Conservation (phyloP, 305 asterid species). For the Coffea humblotiana region DNA sequence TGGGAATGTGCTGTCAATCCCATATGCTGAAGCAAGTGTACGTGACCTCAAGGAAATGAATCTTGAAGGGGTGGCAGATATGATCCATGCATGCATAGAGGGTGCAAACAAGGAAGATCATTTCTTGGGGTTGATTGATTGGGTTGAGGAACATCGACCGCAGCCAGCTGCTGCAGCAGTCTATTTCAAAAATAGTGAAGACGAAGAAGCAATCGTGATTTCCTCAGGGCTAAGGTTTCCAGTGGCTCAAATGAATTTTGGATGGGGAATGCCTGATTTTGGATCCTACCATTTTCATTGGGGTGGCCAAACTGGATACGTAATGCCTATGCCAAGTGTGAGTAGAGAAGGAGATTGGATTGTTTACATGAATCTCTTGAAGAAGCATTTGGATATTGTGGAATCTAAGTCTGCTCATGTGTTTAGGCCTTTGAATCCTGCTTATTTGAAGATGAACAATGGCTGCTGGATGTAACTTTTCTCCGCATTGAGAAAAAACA, state of each 20-base stretch:
- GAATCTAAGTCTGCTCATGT: background rate
- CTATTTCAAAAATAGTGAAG: slow-evolving; percentile 38
- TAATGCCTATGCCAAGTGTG: slow-evolving; percentile 49
- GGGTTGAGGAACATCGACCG: slow-evolving; percentile 62
- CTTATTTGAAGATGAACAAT: background rate
- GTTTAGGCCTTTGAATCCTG: background rate
- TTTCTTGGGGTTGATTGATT: slow-evolving; percentile 46
- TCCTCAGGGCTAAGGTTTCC: slow-evolving; percentile 57
- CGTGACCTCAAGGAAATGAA: slow-evolving; percentile 32
- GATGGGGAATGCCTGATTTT: slow-evolving; percentile 55
- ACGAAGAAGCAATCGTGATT: slow-evolving; percentile 48
- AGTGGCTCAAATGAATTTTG: slow-evolving; percentile 42
- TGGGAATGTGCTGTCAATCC: slow-evolving; percentile 61
- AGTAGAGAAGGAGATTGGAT: slow-evolving; percentile 50
- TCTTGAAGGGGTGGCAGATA: slow-evolving; percentile 26
- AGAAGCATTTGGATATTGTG: background rate
- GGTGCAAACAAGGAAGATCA: slow-evolving; percentile 41
- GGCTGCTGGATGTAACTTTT: background rate
- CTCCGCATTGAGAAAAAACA: too few species aligned
- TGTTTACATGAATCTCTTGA: slow-evolving; percentile 42
- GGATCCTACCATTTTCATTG: slow-evolving; percentile 67
- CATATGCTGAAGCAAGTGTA: slow-evolving; percentile 36
- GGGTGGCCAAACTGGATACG: slow-evolving; percentile 63
- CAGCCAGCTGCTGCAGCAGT: slow-evolving; percentile 43
- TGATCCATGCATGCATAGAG: slow-evolving; percentile 39